Base-by-base conservation (phyloP, 2,329 filamentous ascomycete species). In the Whalleya microplaca region DNA sequence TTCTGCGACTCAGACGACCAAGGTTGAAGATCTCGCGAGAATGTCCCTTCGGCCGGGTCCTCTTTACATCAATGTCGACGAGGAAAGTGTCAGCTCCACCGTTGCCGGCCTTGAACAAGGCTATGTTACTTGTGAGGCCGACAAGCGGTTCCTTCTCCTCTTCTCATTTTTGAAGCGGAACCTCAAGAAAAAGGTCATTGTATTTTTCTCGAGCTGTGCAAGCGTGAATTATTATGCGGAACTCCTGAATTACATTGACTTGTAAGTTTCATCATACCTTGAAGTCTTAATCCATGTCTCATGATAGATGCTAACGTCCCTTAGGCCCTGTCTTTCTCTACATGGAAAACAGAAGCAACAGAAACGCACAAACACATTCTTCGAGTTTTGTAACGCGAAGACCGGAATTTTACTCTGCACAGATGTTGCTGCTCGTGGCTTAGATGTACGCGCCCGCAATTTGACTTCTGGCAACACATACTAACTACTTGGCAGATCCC, bases 301-400 rank as follows among this genome's bases (percentile, higher is more conserved):
- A 21, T 42, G 9, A 32, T 44, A 47, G 9, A 51, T 52, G 7
- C 55, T 62, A 37, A 61, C 27, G 46, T 20, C 4, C 14, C 47
- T 5, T 29, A 63, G 62, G 32, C 68, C 68, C 43, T 67, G 65
- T 21, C 80, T 92, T 21, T 88, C 88, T 64, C 78, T 93, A 2
- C 89, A 92, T 70, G 95, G 92, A 65, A 97, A 99, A 78, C 92
- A 96, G 77, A 99, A 99, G 77, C 95, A 99, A 76, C 92, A 97
- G 76, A 96, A 96, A 75, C 90, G 95, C n/a, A 99, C 95, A 21
- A 96, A 96, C 72, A 96, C 92, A 0, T 99, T 99, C 74, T 99
- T 98, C 74, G 94, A 98, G 73, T 99, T 99, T 73, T 88, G 86
- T 70, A 92, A 93, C 69, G 89, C 71, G 3, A 87, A 87, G 64